These are phyloP conservation scores for Huntiella bhutanensis DNA, from an alignment of 2,329 filamentous ascomycete genomes.

Conservation along the genomic window DNA sequence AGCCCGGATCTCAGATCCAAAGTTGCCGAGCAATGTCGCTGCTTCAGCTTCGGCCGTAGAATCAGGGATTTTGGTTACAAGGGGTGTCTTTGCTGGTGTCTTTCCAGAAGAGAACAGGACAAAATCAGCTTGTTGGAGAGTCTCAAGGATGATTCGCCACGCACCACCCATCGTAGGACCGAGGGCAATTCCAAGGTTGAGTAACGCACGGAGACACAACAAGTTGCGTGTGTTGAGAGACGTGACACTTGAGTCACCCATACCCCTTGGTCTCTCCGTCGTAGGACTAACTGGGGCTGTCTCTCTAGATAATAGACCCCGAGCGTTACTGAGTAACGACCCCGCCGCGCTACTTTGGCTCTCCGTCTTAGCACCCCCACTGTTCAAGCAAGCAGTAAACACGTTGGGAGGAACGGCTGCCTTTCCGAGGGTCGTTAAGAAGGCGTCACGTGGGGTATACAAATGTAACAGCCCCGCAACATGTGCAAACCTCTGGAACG, in stretches of 20 bases:
- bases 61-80: slow-evolving; percentile 26
- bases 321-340: slow-evolving; percentile 50
- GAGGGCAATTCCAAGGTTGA: slow-evolving; percentile 90
- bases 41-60: slow-evolving; percentile 32
- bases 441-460: slow-evolving; percentile 74
- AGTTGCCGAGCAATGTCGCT: slow-evolving; percentile 38
- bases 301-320: slow-evolving; percentile 56
- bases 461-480: slow-evolving; percentile 78
- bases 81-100: slow-evolving; percentile 30
- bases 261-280: slow-evolving; percentile 39
- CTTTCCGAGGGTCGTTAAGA: slow-evolving; percentile 84
- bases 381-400: slow-evolving; percentile 39
- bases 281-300: slow-evolving; percentile 40
- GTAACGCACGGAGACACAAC: slow-evolving; percentile 67
- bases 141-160: slow-evolving; percentile 84
- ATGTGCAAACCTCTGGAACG: slow-evolving; percentile 89
- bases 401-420: slow-evolving; percentile 75
- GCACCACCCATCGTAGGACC: slow-evolving; percentile 70
- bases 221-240: slow-evolving; percentile 75
- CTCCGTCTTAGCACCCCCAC: slow-evolving; percentile 22
- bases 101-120: slow-evolving; percentile 52
- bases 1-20: slow-evolving; percentile 65
- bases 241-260: slow-evolving; percentile 29
- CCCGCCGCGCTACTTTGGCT: slow-evolving; percentile 19
- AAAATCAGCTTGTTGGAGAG: slow-evolving; percentile 79